Evolutionary conservation across 148 eudicot species (phyloP), one percentile per base, ranked within the genome.

Genomic region (Silene uniflora): DNA sequence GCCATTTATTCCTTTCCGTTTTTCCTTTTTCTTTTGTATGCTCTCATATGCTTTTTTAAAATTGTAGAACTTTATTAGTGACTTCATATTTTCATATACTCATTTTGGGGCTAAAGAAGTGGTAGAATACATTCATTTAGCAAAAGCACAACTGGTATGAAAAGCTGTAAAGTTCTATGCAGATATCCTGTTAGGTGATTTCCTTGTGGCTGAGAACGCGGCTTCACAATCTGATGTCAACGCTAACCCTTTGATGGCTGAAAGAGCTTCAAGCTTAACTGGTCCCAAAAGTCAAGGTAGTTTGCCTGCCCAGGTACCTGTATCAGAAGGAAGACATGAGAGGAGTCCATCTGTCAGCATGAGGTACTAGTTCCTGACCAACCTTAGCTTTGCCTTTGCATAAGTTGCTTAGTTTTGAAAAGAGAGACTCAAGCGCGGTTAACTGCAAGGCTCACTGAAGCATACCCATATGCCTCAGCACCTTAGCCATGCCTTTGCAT

Each of bases 111-210:
- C 16, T 44, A 21, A 19, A 69, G 22, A 13, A 39, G 19, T 69
- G 35, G 22, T 76, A 11, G 21, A 32, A 52, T 5, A 42, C 64
- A 67, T 68, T 69, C 7, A 49, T 22, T 47, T 35, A 13, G 21
- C 67, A 59, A 55, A 54, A 54, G 32, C 69, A 13, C 17, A n/a
- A 25, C 10, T 46, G 25, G 44, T 44, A 19, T 47, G 67, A 64
- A 54, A 59, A 65, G 29, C 23, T 73, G 19, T 64, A 63, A 47
- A 61, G 72, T 62, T 59, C 6, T 63, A 32, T 85, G 88, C 98
- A 95, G 98, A 92, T 88, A 64, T 77, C 24, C 77, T 95, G 88
- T 83, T 92, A 35, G 96, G 73, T 59, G 98, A 95, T 80, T 86
- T 90, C 76, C 85, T 95, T 23, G 80, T 88, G 74, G 93, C 98